phyloP scores from a whole-genome alignment of 352 stramenopile species.

The Globisporangium spiculum region DNA sequence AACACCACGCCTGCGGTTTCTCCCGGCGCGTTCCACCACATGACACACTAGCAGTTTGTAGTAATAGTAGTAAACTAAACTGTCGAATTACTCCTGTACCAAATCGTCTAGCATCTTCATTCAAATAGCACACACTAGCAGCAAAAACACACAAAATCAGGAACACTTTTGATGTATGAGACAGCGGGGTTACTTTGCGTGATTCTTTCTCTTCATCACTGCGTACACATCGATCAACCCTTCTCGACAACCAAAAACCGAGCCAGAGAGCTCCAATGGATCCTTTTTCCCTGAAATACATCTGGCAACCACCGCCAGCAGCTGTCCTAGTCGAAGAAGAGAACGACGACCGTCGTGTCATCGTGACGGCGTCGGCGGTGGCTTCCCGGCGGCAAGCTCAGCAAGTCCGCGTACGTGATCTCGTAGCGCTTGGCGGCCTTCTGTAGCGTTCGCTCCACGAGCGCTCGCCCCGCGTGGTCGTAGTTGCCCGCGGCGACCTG shows the following conservation, averaged over 20 bases:
- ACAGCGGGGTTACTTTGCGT: neutral
- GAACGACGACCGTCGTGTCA: conserved; percentile 90
- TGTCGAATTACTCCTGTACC: neutral
- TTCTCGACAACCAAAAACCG: neutral
- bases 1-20: neutral
- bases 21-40: neutral
- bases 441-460: conserved; percentile 81
- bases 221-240: neutral
- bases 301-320: neutral
- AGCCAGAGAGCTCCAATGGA: neutral
- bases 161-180: neutral
- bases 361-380: conserved; percentile 88
- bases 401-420: conserved; percentile 81
- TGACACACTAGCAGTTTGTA: neutral
- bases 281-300: neutral
- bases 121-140: neutral
- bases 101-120: neutral
- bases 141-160: neutral
- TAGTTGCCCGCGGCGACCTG: conserved; percentile 57
- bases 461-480: conserved; percentile 61
- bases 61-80: neutral
- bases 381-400: conserved; percentile 77
- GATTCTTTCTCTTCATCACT: neutral
- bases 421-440: conserved; percentile 71
- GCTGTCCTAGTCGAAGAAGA: conserved; percentile 75